These are phyloP conservation scores for Pterocarpus santalinus DNA, from an alignment of 306 rosid genomes.

Conservation along the genomic window DNA sequence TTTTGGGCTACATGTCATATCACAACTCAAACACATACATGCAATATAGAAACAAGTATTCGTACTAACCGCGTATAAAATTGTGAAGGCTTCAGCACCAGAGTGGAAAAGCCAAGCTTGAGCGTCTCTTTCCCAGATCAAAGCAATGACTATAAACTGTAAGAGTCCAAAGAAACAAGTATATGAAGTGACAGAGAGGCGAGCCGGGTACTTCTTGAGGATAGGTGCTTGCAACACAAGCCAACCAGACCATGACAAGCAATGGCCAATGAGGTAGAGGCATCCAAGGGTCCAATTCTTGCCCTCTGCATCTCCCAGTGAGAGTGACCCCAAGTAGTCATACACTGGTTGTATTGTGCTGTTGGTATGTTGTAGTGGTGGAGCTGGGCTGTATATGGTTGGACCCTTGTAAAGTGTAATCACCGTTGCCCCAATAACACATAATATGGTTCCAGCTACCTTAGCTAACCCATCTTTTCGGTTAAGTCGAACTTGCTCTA, in stretches of 20 bases:
- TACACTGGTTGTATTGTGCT: not conserved
- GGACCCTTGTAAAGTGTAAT: conserved; percentile 96
- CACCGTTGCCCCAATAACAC: conserved; percentile 92
- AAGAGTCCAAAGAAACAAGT: conserved; percentile 92
- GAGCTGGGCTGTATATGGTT: conserved; percentile 75
- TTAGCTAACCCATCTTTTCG: conserved; percentile 87
- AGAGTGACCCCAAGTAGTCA: conserved; percentile 45
- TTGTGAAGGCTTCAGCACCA: conserved; percentile 84
- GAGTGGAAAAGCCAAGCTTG: conserved; percentile 95
- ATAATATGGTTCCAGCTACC: conserved; percentile 74
- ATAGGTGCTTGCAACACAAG: conserved; percentile 91
- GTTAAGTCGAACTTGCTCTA: conserved; percentile 79
- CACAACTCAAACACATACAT: conserved; percentile 37
- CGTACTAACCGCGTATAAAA: conserved; percentile 78
- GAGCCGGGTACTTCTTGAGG: conserved; percentile 94
- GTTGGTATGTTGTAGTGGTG: conserved; percentile 39
- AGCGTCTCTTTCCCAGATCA: conserved; percentile 64
- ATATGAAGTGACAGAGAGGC: conserved; percentile 93
- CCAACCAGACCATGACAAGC: conserved; percentile 97
- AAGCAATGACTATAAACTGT: conserved; percentile 83
- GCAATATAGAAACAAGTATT: too few species aligned
- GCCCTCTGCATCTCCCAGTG: conserved; percentile 77
- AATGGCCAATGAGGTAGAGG: conserved; percentile 84
- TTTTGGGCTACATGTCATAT: conserved; percentile 35
- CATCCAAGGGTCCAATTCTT: conserved; percentile 97